Evolutionary conservation across 176 grass and related monocot genomes (phyloP).

Genomic region (Juncus effusus): DNA sequence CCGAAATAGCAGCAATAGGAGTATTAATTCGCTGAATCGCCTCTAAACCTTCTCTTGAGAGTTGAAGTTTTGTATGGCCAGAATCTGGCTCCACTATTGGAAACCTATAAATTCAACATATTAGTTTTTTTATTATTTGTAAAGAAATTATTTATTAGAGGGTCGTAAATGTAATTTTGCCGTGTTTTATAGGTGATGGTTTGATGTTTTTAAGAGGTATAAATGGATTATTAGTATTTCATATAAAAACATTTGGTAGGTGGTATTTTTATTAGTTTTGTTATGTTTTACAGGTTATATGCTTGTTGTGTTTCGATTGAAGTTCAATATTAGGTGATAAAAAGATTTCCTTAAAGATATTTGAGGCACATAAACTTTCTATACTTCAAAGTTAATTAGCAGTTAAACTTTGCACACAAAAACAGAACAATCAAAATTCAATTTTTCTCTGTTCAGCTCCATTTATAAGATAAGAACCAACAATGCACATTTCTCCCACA

Average conservation of each 20-base stretch:
- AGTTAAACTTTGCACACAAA: no score
- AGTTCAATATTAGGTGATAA: no score
- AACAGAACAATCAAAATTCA: not conserved
- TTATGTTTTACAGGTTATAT: not conserved
- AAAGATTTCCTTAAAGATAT: no score
- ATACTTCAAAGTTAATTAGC: no score
- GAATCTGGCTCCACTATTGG: slow-evolving; percentile 91
- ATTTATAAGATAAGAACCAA: slow-evolving; percentile 9
- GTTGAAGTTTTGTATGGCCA: slow-evolving; percentile 67
- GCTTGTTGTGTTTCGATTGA: no score
- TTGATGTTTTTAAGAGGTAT: no score
- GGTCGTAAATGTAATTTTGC: no score
- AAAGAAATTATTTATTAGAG: no score
- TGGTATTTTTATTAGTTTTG: slow-evolving; percentile 4
- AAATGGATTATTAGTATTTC: not conserved
- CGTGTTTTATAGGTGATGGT: no score
- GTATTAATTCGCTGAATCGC: slow-evolving; percentile 70
- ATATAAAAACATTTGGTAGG: slow-evolving; percentile 8
- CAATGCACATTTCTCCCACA: slow-evolving; percentile 20
- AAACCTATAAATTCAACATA: slow-evolving; percentile 46
- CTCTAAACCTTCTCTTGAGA: slow-evolving; percentile 71
- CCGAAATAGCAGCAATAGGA: slow-evolving; percentile 72
- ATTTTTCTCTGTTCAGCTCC: not conserved
- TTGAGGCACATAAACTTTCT: no score
- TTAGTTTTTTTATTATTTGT: not conserved